Conservation (phyloP, 2,329 filamentous ascomycete genomes). For the Aspergillus transmontanensis region DNA sequence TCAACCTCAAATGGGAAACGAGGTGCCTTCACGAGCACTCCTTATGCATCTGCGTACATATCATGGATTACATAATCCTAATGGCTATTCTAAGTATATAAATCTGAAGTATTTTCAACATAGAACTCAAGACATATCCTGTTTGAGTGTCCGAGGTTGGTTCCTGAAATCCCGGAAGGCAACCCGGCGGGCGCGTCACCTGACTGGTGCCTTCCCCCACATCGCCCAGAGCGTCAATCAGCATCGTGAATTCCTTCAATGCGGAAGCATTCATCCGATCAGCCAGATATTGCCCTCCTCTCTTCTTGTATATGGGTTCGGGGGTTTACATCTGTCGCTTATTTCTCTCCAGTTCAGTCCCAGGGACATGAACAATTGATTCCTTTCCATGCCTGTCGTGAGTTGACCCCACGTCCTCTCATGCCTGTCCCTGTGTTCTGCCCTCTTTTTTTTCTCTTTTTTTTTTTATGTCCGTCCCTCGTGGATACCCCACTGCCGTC, state of each 20-base stretch:
- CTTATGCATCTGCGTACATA: not conserved
- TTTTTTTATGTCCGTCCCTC: conserved; percentile 1
- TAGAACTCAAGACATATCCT: not conserved
- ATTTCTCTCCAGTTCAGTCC: conserved; percentile 9
- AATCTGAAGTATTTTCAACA: not conserved
- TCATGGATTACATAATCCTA: not conserved
- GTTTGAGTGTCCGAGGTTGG: not conserved
- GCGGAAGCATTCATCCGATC: conserved; percentile 10
- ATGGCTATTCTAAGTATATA: not conserved
- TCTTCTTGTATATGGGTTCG: conserved; percentile 14
- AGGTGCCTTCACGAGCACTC: not conserved
- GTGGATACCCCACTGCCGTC: conserved; percentile 5
- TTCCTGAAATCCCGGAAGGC: conserved; percentile 13
- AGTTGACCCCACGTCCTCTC: conserved; percentile 27
- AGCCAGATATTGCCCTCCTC: conserved; percentile 10
- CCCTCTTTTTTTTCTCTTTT: conserved; percentile 6
- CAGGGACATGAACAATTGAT: conserved; percentile 20
- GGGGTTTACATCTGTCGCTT: conserved; percentile 11
- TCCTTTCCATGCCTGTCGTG: conserved; percentile 36
- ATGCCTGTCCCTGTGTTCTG: conserved; percentile 8
- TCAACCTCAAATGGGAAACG: not conserved
- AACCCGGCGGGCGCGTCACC: conserved; percentile 29
- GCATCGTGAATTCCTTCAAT: conserved; percentile 7
- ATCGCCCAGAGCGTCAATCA: conserved; percentile 12
- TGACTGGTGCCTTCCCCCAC: conserved; percentile 25